Conservation (phyloP, 139 green algal species). For the Chlorella sorokiniana region DNA sequence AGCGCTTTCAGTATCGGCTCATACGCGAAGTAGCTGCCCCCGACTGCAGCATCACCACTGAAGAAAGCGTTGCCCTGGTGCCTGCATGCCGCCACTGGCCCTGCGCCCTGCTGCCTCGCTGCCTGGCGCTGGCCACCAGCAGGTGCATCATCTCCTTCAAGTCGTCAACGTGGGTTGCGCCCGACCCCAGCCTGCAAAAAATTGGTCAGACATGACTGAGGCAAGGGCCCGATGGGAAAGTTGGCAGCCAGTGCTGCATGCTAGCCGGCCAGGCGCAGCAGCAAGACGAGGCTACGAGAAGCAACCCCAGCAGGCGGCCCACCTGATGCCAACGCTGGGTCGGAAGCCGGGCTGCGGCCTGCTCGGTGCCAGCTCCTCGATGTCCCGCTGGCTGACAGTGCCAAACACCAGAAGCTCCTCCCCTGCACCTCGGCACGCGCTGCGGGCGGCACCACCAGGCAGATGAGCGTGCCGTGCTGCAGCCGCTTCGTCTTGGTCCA, state of each 20-base stretch:
- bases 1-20: slow-evolving; percentile 76
- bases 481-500: slow-evolving; percentile 57
- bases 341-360: neutral
- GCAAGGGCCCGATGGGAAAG: neutral
- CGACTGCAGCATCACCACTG: slow-evolving; percentile 53
- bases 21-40: slow-evolving; percentile 77
- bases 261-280: neutral
- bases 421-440: neutral
- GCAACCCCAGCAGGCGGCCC: neutral
- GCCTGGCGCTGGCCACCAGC: neutral
- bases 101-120: neutral
- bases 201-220: neutral
- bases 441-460: neutral
- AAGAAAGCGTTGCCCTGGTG: neutral
- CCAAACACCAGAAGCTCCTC: slow-evolving; percentile 35
- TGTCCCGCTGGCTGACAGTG: slow-evolving; percentile 2
- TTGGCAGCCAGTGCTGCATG: neutral
- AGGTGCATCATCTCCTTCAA: slow-evolving; percentile 12
- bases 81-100: neutral
- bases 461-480: slow-evolving; percentile 55
- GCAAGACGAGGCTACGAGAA: neutral
- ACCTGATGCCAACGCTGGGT: slow-evolving; percentile 21
- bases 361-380: neutral
- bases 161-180: neutral
- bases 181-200: neutral